Evolutionary conservation across 192 early-diverging fungal species (phyloP).

Genomic region (Allomyces arbusculus): DNA sequence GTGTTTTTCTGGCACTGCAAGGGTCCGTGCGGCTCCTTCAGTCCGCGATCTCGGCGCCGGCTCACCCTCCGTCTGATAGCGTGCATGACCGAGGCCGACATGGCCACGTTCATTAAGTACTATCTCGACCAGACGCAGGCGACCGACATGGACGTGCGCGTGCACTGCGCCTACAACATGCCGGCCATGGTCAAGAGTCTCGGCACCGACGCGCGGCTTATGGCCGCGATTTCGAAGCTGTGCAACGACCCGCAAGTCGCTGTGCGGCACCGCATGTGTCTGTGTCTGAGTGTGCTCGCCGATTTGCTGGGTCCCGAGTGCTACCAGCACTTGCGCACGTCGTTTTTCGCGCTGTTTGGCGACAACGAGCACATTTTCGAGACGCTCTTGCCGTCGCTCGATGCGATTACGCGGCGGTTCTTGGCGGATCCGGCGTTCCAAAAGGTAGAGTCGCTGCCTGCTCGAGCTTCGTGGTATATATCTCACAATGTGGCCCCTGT

Average conservation of each 20-base stretch:
- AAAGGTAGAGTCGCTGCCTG: too few species aligned
- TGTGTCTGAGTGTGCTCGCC: not conserved
- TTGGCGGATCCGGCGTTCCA: too few species aligned
- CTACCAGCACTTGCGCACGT: not conserved
- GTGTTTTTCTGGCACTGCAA: not conserved
- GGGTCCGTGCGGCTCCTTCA: not conserved
- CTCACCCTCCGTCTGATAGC: too few species aligned
- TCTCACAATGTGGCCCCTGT: too few species aligned
- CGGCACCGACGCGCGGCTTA: not conserved
- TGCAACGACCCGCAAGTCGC: not conserved
- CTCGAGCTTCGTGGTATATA: too few species aligned
- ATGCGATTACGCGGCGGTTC: too few species aligned
- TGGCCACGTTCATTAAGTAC: not conserved
- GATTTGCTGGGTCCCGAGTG: not conserved
- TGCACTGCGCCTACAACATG: not conserved
- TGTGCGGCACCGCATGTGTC: not conserved
- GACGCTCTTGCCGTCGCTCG: not conserved
- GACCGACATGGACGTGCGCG: not conserved
- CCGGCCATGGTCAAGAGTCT: not conserved
- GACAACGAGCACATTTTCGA: not conserved
- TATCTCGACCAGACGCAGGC: not conserved
- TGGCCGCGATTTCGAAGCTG: not conserved
- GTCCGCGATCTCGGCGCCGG: too few species aligned
- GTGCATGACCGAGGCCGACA: not conserved
- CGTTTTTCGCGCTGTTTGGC: not conserved